Base-by-base conservation (phyloP, 2,329 filamentous ascomycete species). In the Colletotrichum sp. region DNA sequence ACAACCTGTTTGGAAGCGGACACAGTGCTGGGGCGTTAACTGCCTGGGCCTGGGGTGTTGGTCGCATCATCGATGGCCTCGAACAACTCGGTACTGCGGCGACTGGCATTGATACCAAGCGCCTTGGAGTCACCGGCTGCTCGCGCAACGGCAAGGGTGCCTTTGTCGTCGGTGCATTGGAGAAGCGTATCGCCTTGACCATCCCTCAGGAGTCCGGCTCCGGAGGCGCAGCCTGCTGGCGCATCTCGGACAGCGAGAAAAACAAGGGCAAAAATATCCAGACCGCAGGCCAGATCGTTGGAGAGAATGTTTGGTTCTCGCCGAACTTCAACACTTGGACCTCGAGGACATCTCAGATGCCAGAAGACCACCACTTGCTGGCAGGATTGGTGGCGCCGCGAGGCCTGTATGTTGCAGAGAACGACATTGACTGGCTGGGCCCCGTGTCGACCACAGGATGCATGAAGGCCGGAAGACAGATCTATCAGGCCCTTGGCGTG, bases 101-200 rank as follows among this genome's bases (percentile, higher is more conserved):
- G 27, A 85, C 87, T 4, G 85, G 85, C 52, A 92, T 93, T 81
- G 87, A 91, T 82, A 79, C 86, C 29, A 85, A 81, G 49, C 85
- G 84, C 4, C 82, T 91, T 25, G 91, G 90, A 64, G 90, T 92
- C 3, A 93, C 91, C 16, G 92, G 92, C 7, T 93, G 91, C 86
- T 92, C 90, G 69, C 89, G 91, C 55, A 92, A 93, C 83, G 91
- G 91, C 72, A 93, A 93, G 84, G 91, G 91, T 15, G 91, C 91
- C 34, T 88, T 93, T 77, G 85, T 93, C n/a, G 89, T 88, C 6
- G 91, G 90, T 19, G 91, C 91, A 4, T 85, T 93, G 27, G 90
- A 91, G 75, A 81, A 86, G 70, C 90, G 91, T 57, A 91, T 93
- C 75, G 90, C 89, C 22, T 86, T 93, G 39, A 92, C 90, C 16